These are phyloP conservation scores for Oleoguttula mirabilis DNA, from an alignment of 495 filamentous ascomycete genomes.

Conservation along the genomic window DNA sequence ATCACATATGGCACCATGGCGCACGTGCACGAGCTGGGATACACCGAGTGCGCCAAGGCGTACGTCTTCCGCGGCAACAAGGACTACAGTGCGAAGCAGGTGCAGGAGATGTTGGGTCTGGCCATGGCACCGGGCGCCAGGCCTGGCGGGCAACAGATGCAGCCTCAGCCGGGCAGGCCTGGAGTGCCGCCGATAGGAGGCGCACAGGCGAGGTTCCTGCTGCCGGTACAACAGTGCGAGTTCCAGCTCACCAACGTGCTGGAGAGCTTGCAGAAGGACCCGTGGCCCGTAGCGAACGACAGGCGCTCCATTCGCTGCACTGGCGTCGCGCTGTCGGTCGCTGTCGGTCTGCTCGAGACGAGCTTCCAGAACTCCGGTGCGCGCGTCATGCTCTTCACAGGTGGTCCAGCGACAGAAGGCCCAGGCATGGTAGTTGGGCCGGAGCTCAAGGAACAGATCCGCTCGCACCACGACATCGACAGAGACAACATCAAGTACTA, in stretches of 20 bases:
- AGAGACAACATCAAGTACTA: conserved; percentile 98
- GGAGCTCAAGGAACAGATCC: conserved; percentile 93
- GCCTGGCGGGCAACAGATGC: conserved; percentile 52
- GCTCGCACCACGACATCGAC: conserved; percentile 98
- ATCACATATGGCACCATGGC: conserved; percentile 97
- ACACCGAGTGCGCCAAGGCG: conserved; percentile 97
- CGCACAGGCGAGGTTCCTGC: conserved; percentile 76
- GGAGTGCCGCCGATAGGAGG: conserved; percentile 56
- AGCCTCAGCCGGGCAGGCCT: conserved; percentile 57
- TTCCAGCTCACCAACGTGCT: conserved; percentile 96
- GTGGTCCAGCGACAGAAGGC: conserved; percentile 90
- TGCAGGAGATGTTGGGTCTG: conserved; percentile 96
- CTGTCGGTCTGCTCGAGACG: conserved; percentile 81
- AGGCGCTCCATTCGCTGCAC: conserved; percentile 87
- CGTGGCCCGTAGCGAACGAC: conserved; percentile 95
- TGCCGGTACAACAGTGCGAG: conserved; percentile 92
- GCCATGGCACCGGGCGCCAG: conserved; percentile 49
- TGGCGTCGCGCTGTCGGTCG: conserved; percentile 90
- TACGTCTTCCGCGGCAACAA: conserved; percentile 98
- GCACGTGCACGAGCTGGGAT: conserved; percentile 97
- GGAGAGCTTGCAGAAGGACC: conserved; percentile 93
- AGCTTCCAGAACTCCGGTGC: conserved; percentile 92
- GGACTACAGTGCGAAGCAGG: conserved; percentile 91
- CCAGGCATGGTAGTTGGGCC: conserved; percentile 94
- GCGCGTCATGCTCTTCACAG: conserved; percentile 94